Evolutionary conservation across 345 rosid genomes (phyloP), one percentile per base, ranked within the genome.

Genomic region (Dipteronia dyeriana): DNA sequence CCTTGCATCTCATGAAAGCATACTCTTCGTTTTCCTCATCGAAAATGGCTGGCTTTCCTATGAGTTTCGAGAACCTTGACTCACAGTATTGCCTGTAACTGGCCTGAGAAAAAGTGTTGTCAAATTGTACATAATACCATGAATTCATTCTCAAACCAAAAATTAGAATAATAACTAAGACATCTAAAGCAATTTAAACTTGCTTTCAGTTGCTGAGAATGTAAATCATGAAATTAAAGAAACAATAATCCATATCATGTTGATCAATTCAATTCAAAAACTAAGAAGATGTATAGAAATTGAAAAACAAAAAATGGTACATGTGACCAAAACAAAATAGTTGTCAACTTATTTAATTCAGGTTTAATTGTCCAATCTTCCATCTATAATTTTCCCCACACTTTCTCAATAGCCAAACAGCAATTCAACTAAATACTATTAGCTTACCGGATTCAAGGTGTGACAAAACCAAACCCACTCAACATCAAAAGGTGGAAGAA

Each of bases 401-500:
- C 70, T 80, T 79, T 81, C 84, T 31, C 73, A 29, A 8, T 31
- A 82, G 71, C 79, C 85, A 78, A 82, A 67, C 82, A 73, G 75
- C 57, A 81, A 20, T 43, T n/a, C 66, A 14, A 29, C 64, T 0
- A 53, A 16, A 69, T 31, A 31, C 0, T 34, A 34, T 22, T 20
- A 39, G 19, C 85, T 83, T 82, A 95, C 99, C 69, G 94, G 92
- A 79, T 95, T 93, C 88, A 95, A 86, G 26, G 93, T 80, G 77
- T 95, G 99, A 76, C 97, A 95, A 82, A 93, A 90, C 98, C 98
- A 95, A 83, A 95, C 92, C 98, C 99, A 95, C 84, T 93, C 98
- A 72, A 95, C 69, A 88, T 95, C 99, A 56, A 95, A 64, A 38
- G 99, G 99, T 81, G 99, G 96, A 43, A 95, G 88, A 57, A 95